Base-by-base conservation (phyloP, 192 early-diverging fungal genomes). In the Coemansia umbellata region DNA sequence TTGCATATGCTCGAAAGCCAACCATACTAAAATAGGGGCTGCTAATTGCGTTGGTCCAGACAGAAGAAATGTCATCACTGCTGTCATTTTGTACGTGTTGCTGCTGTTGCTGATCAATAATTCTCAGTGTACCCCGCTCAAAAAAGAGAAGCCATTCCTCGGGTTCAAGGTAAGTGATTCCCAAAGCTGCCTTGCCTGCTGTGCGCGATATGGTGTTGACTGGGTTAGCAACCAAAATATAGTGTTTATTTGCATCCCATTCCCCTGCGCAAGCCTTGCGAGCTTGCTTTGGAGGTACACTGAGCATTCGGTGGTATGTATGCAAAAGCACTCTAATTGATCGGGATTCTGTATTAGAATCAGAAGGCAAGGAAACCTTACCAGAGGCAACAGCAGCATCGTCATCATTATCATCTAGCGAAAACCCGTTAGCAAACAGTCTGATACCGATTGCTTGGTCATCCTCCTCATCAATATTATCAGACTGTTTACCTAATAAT, bases 101-200 rank as follows among this genome's bases (percentile, higher is more conserved):
- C 11, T 28, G 43, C 28, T 22, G 14, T 27, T 24, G 10, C 0
- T 8, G 5, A 28, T 45, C 43, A 9, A 10, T 8, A 24, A 70
- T 42, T 31, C 37, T 23, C 32, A 74, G 53, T 2, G 39, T 13
- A 0, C 71, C 71, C 8, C 65, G 64, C 65, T 74, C 64, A 21
- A 31, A 37, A 30, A 60, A 67, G 33, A 63, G 15, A 27, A 74
- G 35, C 59, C 64, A 74, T 30, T 74, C 71, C 15, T 74, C 71
- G 3, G 64, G 64, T 30, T 60, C 24, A 15, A 74, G 50, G 23
- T 53, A 19, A 5, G 55, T 45, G 13, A 37, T 24, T 4, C 60
- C 65, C 0, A 19, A 31, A n/a, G 5, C 22, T n/a, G 64, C 4
- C 6, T 22, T 32, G 0, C 71, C 71, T 9, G 47, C 47, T 15